These are phyloP conservation scores for Exophiala dermatitidis DNA, from an alignment of 2,329 filamentous ascomycete species.

Conservation along the genomic window DNA sequence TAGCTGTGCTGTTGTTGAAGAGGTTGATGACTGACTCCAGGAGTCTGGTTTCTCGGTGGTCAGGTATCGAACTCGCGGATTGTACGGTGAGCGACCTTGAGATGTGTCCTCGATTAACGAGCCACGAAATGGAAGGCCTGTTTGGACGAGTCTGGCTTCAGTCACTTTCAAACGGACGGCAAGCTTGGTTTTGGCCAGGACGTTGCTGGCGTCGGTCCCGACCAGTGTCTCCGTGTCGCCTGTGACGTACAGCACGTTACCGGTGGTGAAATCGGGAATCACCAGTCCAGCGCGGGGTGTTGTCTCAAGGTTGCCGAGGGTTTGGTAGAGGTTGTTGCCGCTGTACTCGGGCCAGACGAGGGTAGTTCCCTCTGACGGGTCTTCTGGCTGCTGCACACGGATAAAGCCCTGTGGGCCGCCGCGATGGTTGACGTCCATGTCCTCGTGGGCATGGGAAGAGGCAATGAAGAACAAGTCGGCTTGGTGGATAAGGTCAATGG, in stretches of 20 bases:
- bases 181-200: conserved; percentile 65
- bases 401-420: conserved; percentile 70
- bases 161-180: conserved; percentile 61
- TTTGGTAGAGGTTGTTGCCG: conserved; percentile 77
- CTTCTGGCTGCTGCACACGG: conserved; percentile 46
- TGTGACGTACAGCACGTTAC: conserved; percentile 67
- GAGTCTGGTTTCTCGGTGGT: conserved; percentile 47
- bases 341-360: conserved; percentile 78
- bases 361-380: conserved; percentile 46
- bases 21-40: conserved; percentile 7
- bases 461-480: conserved; percentile 76
- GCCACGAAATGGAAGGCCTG: conserved; percentile 63
- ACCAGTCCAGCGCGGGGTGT: conserved; percentile 62
- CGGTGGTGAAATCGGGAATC: conserved; percentile 66
- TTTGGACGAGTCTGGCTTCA: conserved; percentile 54
- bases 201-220: conserved; percentile 52
- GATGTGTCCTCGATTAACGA: conserved; percentile 41
- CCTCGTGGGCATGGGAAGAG: conserved; percentile 51
- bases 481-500: conserved; percentile 52
- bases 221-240: conserved; percentile 61
- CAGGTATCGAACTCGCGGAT: conserved; percentile 63
- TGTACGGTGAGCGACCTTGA: conserved; percentile 59
- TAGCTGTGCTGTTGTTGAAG: conserved; percentile 47
- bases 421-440: conserved; percentile 80
- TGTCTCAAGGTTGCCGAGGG: conserved; percentile 65